phyloP scores from a whole-genome alignment of 2,329 filamentous ascomycete genomes.

The Pseudocercospora macadamiae region DNA sequence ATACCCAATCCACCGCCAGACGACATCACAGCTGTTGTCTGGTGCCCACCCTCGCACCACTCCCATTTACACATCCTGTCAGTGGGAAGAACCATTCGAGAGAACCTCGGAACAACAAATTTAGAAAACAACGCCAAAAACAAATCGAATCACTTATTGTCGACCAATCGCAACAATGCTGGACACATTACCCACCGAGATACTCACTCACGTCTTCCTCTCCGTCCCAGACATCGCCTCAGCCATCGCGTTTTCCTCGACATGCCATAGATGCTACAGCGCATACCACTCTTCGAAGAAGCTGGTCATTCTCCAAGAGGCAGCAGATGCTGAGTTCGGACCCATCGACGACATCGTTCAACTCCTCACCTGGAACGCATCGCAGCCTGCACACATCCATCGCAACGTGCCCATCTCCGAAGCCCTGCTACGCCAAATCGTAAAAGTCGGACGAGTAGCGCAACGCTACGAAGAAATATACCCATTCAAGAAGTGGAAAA shows the following conservation, averaged over 20 bases:
- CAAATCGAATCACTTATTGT: neutral
- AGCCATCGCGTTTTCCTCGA: slow-evolving; percentile 57
- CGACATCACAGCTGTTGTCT: slow-evolving; percentile 25
- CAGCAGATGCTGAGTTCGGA: slow-evolving; percentile 60
- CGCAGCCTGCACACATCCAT: slow-evolving; percentile 59
- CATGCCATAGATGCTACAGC: slow-evolving; percentile 57
- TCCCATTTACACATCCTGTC: neutral
- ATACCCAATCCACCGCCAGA: slow-evolving; percentile 25
- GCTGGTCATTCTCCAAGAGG: slow-evolving; percentile 56
- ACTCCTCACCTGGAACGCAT: slow-evolving; percentile 62
- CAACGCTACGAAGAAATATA: slow-evolving; percentile 64
- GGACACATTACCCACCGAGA: slow-evolving; percentile 60
- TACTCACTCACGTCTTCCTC: slow-evolving; percentile 60
- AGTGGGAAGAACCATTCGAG: slow-evolving; percentile 1
- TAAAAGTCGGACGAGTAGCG: slow-evolving; percentile 58
- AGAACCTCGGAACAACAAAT: slow-evolving; percentile 1
- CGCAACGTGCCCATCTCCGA: slow-evolving; percentile 58
- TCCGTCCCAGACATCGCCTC: slow-evolving; percentile 57
- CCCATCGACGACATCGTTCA: slow-evolving; percentile 62
- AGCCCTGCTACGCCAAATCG: slow-evolving; percentile 58
- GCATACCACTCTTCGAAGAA: slow-evolving; percentile 59
- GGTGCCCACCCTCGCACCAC: slow-evolving; percentile 13
- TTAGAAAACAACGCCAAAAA: slow-evolving; percentile 6
- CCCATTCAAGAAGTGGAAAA: slow-evolving; percentile 65
- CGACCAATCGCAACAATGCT: slow-evolving; percentile 52